phyloP scores from a whole-genome alignment of 169 alveolate species.

The Cryptosporidium parvum region DNA sequence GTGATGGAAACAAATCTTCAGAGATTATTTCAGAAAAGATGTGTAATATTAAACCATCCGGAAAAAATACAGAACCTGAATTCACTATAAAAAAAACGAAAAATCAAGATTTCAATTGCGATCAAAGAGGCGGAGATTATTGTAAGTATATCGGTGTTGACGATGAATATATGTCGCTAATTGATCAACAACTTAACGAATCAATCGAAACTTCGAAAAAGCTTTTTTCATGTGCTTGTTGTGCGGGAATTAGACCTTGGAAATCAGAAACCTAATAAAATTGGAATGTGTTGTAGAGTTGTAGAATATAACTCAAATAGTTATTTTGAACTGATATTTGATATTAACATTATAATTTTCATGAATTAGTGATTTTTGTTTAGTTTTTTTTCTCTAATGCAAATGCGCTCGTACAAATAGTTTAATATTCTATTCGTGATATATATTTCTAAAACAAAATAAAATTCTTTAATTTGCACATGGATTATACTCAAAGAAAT shows the following conservation, averaged over 20 bases:
- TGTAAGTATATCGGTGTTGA: neutral
- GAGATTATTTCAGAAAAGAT: neutral
- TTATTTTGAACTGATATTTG: neutral
- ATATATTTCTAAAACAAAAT: too few species aligned
- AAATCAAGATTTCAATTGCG: neutral
- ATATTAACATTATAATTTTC: too few species aligned
- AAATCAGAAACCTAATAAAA: conserved; percentile 13
- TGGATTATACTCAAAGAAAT: neutral
- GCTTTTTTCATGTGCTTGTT: conserved; percentile 21
- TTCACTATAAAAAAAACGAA: neutral
- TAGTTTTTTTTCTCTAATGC: neutral
- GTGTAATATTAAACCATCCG: neutral
- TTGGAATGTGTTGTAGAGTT: neutral
- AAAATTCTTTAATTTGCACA: neutral
- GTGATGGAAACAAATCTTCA: neutral
- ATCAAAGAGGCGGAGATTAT: neutral
- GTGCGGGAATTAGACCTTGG: conserved; percentile 38
- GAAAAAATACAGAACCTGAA: too few species aligned
- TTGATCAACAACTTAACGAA: conserved; percentile 39
- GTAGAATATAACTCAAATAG: neutral
- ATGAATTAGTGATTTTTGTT: neutral
- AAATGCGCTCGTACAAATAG: neutral
- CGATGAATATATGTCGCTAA: conserved; percentile 6
- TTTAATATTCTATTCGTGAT: too few species aligned
- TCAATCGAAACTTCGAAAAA: conserved; percentile 20